These are phyloP conservation scores for Diplodia scrobiculata DNA, from an alignment of 2,329 filamentous ascomycete species.

Conservation along the genomic window DNA sequence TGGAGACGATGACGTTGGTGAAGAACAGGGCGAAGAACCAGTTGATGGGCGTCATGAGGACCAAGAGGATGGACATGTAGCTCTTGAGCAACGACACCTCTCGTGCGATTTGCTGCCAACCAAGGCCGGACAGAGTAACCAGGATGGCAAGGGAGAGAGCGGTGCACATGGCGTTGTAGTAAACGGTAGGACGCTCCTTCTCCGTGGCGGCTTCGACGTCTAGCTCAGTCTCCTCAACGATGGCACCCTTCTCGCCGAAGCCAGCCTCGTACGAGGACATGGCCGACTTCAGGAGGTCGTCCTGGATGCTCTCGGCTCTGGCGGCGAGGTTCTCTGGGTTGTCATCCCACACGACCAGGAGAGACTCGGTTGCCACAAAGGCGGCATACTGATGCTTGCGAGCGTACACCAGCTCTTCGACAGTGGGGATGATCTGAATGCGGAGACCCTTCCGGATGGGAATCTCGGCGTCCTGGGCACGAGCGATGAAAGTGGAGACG, in stretches of 20 bases:
- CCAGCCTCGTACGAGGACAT: constrained; percentile 66
- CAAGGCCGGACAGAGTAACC: constrained; percentile 67
- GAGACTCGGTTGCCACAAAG: constrained; percentile 69
- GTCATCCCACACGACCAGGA: constrained; percentile 81
- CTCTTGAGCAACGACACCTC: constrained; percentile 66
- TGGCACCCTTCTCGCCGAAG: constrained; percentile 52
- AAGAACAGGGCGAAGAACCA: constrained; percentile 84
- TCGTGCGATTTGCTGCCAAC: constrained; percentile 68
- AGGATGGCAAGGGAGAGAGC: constrained; percentile 67
- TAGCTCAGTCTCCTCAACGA: constrained; percentile 58
- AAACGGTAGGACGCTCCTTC: constrained; percentile 66
- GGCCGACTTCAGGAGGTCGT: constrained; percentile 74
- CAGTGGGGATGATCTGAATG: constrained; percentile 72
- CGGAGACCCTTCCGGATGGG: constrained; percentile 75
- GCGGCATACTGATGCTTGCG: constrained; percentile 80
- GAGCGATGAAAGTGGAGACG: constrained; percentile 22
- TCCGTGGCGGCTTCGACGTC: constrained; percentile 72
- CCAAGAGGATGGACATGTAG: constrained; percentile 65
- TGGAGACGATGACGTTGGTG: constrained; percentile 74
- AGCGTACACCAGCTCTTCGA: constrained; percentile 69
- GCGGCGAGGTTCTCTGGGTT: constrained; percentile 70
- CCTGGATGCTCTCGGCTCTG: constrained; percentile 71
- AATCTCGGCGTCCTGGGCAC: constrained; percentile 59
- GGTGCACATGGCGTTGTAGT: constrained; percentile 71
- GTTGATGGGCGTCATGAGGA: constrained; percentile 69